These are phyloP conservation scores for Tetrahymena elliotti DNA, from an alignment of 73 alveolate genomes.

Conservation along the genomic window DNA sequence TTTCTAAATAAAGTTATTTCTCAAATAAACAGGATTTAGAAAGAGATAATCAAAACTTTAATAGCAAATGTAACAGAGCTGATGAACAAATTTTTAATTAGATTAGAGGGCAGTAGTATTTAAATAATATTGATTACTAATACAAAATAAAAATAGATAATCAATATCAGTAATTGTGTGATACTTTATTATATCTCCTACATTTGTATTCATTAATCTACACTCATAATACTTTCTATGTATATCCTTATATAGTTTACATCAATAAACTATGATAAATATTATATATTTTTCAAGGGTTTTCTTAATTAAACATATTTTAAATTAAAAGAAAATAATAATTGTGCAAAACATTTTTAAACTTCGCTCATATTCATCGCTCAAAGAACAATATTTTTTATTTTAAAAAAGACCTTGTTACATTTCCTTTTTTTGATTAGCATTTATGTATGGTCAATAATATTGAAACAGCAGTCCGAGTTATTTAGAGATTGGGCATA, in stretches of 20 bases:
- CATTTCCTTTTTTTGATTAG: too few species aligned
- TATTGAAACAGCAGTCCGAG: too few species aligned
- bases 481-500: too few species aligned
- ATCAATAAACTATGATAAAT: background rate
- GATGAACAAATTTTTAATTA: background rate
- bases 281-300: background rate
- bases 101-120: background rate
- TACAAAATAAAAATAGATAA: too few species aligned
- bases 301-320: too few species aligned
- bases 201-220: background rate
- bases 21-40: background rate
- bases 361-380: too few species aligned
- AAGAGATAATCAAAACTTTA: background rate
- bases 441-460: too few species aligned
- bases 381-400: too few species aligned
- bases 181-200: background rate
- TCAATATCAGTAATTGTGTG: background rate
- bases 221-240: background rate
- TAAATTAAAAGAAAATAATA: too few species aligned
- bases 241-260: background rate
- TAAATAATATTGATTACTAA: background rate
- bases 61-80: background rate
- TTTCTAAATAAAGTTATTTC: background rate
- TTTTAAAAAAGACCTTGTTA: too few species aligned
- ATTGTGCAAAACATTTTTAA: too few species aligned